Base-by-base conservation (phyloP, 768 basidiomycete species). In the Clitopilus passeckerianus region DNA sequence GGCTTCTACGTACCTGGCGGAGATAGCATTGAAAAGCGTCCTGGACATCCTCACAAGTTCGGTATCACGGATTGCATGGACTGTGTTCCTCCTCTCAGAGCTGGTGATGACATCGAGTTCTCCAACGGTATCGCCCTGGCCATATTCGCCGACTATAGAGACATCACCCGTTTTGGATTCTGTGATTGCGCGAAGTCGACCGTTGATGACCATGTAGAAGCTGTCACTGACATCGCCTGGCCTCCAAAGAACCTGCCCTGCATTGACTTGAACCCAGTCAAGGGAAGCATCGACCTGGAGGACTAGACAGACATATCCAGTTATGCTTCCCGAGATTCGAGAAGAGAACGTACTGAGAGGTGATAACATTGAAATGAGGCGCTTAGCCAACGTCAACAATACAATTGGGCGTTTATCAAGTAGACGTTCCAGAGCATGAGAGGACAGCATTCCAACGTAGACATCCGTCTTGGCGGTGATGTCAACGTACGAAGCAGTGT, bases 121-220 rank as follows among this genome's bases (percentile, higher is more conserved):
- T 23, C 97, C 97, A 54, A 98, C 94, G 0, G 92, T 91, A 67
- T 98, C 96, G 9, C 95, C 95, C 72, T 98, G 95, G 37, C 97
- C 97, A 67, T 96, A 96, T 76, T 99, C 97, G 7, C 87, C 92
- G 1, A 90, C 79, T 53, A 98, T 95, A 9, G 83, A 83, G 35
- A 96, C 87, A 34, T 81, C 86, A 5, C 91, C 93, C 27, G 77
- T 80, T 24, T 89, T 86, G 22, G 84, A 85, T 67, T 98, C 95
- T 14, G 85, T 81, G 60, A 98, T 89, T 1, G 94, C 91, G 61
- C 97, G 86, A 16, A 99, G 76, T 65, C 97, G 94, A 54, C 97
- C 97, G 68, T 98, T 96, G 70, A 96, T 92, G 62, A 96, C 97
- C 60, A 99, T 97, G 71, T 97, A 98, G 73, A 98, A 98, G 65